Conservation (phyloP, 1,139 yeast genomes). For the Taiozyma sp. region DNA sequence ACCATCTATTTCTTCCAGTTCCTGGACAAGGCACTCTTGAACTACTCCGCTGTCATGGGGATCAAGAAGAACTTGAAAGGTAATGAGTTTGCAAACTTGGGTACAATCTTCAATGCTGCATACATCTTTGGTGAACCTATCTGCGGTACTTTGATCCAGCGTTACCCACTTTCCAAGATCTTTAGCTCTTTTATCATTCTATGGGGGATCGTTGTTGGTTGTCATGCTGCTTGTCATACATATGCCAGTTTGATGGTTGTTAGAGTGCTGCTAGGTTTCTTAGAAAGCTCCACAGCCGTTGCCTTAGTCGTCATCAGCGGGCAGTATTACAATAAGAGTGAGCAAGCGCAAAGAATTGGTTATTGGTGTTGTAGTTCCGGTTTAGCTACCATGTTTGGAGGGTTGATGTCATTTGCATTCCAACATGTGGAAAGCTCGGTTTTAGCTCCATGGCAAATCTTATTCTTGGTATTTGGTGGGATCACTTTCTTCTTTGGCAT, state of each 20-base stretch:
- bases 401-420: conserved; percentile 48
- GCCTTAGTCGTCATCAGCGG: conserved; percentile 54
- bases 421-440: conserved; percentile 20
- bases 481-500: conserved; percentile 42
- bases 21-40: conserved; percentile 40
- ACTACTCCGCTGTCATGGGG: conserved; percentile 51
- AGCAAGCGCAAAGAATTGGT: conserved; percentile 49
- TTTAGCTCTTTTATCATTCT: conserved; percentile 38
- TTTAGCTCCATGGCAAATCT: conserved; percentile 35
- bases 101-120: conserved; percentile 22
- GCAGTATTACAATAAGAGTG: conserved; percentile 49
- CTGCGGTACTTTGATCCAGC: conserved; percentile 37
- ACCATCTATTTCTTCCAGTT: conserved; percentile 40
- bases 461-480: conserved; percentile 40
- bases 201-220: conserved; percentile 50
- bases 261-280: conserved; percentile 48
- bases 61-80: conserved; percentile 34
- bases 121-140: conserved; percentile 22
- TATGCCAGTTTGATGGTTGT: conserved; percentile 48
- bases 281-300: conserved; percentile 56
- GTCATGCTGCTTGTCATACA: conserved; percentile 44
- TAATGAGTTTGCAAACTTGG: conserved; percentile 24
- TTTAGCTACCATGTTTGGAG: conserved; percentile 49
- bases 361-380: conserved; percentile 49
- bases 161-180: conserved; percentile 49